A percentile compares a stretch with the other conserved stretches of the same genome.
These are phyloP conservation scores for Aurifilum marmelostoma DNA, from an alignment of 2,329 filamentous ascomycete genomes.

Conservation along the genomic window DNA sequence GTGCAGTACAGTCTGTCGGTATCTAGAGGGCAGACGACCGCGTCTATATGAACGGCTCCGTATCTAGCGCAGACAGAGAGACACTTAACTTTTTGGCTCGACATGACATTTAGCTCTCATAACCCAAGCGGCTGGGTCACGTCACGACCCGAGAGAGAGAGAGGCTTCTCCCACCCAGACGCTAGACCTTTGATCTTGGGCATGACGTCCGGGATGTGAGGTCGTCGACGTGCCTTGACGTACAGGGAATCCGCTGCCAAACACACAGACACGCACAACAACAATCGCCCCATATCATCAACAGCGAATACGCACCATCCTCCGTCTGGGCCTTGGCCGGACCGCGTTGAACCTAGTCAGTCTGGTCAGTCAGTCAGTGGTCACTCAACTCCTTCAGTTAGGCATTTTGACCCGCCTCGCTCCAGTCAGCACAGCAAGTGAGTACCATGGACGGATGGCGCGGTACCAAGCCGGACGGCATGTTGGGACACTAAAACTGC, in stretches of 20 bases:
- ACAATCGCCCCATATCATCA: not conserved
- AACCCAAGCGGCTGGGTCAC: not conserved
- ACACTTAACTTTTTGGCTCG: not conserved
- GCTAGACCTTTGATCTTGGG: not conserved
- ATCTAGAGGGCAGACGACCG: not conserved
- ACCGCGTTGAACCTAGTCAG: not conserved
- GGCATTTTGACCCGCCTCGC: too few species aligned
- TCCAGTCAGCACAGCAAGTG: not conserved
- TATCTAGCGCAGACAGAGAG: not conserved
- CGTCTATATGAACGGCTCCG: not conserved
- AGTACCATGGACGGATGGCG: not conserved
- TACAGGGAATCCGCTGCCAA: not conserved
- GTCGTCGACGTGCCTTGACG: not conserved
- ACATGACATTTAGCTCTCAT: not conserved
- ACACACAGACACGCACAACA: too few species aligned
- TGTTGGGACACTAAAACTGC: not conserved
- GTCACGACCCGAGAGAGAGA: not conserved
- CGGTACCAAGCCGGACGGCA: not conserved
- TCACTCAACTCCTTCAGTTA: too few species aligned
- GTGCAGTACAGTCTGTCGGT: not conserved
- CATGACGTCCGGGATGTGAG: constrained; percentile 1
- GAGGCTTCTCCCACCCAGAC: not conserved
- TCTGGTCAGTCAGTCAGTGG: not conserved
- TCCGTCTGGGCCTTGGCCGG: not conserved
- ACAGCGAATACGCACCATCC: not conserved